Evolutionary conservation across 1,139 yeast genomes (phyloP), one percentile per base, ranked within the genome.

Genomic region (Ashbya aceris): DNA sequence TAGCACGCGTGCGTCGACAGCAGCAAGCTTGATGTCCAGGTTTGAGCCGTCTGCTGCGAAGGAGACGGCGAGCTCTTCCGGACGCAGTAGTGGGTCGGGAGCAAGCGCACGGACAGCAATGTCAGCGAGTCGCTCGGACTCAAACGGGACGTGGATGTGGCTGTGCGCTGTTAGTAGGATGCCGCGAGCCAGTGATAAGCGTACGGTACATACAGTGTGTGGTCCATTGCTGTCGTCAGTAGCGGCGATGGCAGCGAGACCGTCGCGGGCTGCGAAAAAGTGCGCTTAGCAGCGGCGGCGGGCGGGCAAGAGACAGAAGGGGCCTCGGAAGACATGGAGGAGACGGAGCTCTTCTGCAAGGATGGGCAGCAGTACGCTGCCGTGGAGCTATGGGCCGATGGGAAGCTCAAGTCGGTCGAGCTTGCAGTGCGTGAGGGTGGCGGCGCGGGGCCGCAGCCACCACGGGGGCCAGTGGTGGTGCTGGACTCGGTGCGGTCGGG

Each of bases 31-130:
- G 35, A 77, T 70, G 3, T 60, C 40, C 39, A 81, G 66, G 1
- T 38, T 48, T 7, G 47, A 40, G 12, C 51, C 64, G 2, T 62
- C 54, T 1, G 62, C 54, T 2, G 56, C 35, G 50, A 71, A 79
- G 0, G 55, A 54, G 2, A 76, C 76, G n/a, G 61, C 60, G 38
- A 79, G 62, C 51, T 77, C 84, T 40, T 74, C 69, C 0, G 79
- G 78, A 56, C 77, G 79, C 47, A 86, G 67, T 27, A 83, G 79
- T 1, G 95, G 94, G 57, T 86, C 96, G 0, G 94, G 95, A 1
- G 66, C 54, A 26, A 87, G 67, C 1, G 86, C 68, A 12, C 67
- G 64, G 36, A 64, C 54, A 0, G 93, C 91, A 2, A 83, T 77
- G 4, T 45, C 43, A 0, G 95, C 91, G 53, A 84, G 93, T 32